phyloP scores from a whole-genome alignment of 352 stramenopile species.

The Phytopythium chamaehyphon region DNA sequence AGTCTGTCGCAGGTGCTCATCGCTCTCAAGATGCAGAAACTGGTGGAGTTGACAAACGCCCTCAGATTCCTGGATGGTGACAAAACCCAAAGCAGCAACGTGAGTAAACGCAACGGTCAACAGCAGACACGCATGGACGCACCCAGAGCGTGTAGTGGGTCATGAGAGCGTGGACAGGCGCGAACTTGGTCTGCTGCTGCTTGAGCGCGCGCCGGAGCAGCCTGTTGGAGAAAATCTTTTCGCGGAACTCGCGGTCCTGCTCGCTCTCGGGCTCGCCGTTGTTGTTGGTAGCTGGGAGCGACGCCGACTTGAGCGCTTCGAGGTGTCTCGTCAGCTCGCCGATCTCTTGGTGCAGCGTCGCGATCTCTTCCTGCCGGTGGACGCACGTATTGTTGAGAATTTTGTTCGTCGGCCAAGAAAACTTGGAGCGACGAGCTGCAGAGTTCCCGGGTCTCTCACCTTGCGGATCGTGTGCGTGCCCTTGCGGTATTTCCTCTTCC shows the following conservation, averaged over 20 bases:
- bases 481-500: constrained; percentile 26
- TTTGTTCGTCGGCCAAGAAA: neutral
- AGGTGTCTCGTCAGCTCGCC: constrained; percentile 15
- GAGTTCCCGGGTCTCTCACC: neutral
- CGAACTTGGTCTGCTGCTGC: constrained; percentile 21
- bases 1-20: constrained; percentile 14
- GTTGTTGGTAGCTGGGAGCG: constrained; percentile 6
- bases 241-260: constrained; percentile 7
- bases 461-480: constrained; percentile 26
- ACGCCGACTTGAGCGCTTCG: constrained; percentile 17
- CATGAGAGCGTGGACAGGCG: constrained; percentile 20
- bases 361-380: constrained; percentile 22
- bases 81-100: neutral
- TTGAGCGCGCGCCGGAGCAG: constrained; percentile 12
- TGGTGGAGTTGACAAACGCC: constrained; percentile 18
- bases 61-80: constrained; percentile 7
- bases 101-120: no score
- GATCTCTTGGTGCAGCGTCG: constrained; percentile 25
- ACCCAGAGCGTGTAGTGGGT: constrained; percentile 28
- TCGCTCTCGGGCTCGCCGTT: constrained; percentile 11
- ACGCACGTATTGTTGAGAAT: neutral
- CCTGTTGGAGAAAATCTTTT: constrained; percentile 14
- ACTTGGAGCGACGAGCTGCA: neutral
- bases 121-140: neutral
- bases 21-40: constrained; percentile 32